Conservation (phyloP, 2,329 filamentous ascomycete species). For the Dendryphion nanum region DNA sequence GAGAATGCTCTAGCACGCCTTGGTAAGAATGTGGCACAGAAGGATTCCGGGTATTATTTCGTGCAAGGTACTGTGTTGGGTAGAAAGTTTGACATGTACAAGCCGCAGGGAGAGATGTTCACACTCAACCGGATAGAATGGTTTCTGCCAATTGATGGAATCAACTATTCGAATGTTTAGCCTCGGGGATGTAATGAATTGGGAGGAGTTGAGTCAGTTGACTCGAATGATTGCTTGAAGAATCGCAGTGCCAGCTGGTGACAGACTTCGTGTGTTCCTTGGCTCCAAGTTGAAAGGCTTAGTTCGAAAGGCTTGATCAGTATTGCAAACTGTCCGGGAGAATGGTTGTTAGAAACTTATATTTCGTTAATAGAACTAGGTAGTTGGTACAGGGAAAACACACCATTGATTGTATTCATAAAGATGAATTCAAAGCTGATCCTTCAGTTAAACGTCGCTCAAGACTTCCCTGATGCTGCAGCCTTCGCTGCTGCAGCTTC, state of each 20-base stretch:
- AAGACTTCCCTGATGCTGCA: slow-evolving; percentile 27
- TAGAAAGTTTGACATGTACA: slow-evolving; percentile 5
- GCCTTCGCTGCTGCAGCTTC: slow-evolving; percentile 74
- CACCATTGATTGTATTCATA: too few species aligned
- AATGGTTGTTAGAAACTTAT: too few species aligned
- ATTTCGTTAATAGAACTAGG: too few species aligned
- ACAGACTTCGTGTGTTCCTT: too few species aligned
- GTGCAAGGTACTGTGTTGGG: slow-evolving; percentile 13
- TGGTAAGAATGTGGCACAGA: slow-evolving; percentile 17
- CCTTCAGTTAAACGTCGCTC: slow-evolving; percentile 2
- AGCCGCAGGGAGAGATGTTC: slow-evolving; percentile 14
- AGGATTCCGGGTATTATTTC: slow-evolving; percentile 9
- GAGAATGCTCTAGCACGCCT: slow-evolving; percentile 14
- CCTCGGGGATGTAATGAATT: not conserved
- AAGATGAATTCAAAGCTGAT: not conserved
- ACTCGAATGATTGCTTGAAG: too few species aligned
- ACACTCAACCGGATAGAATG: slow-evolving; percentile 10
- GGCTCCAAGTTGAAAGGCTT: too few species aligned
- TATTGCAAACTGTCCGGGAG: too few species aligned
- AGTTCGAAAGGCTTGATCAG: too few species aligned
- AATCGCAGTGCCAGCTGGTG: too few species aligned
- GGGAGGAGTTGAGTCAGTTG: not conserved
- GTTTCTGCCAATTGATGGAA: not conserved
- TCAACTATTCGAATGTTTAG: not conserved
- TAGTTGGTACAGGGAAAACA: too few species aligned